phyloP scores from a whole-genome alignment of 495 filamentous ascomycete genomes.

The Barbatosphaeria neglecta region DNA sequence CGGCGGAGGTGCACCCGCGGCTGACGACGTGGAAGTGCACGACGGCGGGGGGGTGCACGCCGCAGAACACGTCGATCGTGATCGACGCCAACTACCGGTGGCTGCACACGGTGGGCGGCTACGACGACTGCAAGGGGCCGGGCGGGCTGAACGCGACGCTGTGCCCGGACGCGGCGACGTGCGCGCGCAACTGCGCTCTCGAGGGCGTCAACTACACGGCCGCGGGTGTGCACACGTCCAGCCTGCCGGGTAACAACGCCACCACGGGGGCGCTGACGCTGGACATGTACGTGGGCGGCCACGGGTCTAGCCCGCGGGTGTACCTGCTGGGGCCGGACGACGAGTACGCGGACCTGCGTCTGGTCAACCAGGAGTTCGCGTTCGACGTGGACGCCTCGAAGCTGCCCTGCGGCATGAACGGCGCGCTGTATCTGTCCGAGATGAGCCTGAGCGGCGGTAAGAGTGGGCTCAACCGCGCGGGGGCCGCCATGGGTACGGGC shows the following conservation, averaged over 20 bases:
- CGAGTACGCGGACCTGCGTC: slow-evolving; percentile 45
- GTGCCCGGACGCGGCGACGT: slow-evolving; percentile 38
- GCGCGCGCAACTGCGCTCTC: slow-evolving; percentile 38
- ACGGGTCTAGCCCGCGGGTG: slow-evolving; percentile 37
- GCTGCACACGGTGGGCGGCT: slow-evolving; percentile 29
- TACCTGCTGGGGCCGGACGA: slow-evolving; percentile 46
- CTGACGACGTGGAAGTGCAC: slow-evolving; percentile 40
- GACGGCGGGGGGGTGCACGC: slow-evolving; percentile 30
- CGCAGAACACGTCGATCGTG: slow-evolving; percentile 32
- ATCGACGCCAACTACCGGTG: slow-evolving; percentile 37
- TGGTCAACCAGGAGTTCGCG: slow-evolving; percentile 47
- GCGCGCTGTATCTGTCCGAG: slow-evolving; percentile 54
- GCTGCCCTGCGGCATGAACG: slow-evolving; percentile 56
- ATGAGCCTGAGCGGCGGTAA: slow-evolving; percentile 27
- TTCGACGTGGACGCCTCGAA: slow-evolving; percentile 54
- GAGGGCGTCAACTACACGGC: slow-evolving; percentile 33
- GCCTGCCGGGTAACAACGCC: slow-evolving; percentile 4
- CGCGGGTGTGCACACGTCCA: slow-evolving; percentile 34
- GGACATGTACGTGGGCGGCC: slow-evolving; percentile 26
- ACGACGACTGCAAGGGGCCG: slow-evolving; percentile 27
- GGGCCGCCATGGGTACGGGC: slow-evolving; percentile 61
- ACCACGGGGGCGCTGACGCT: slow-evolving; percentile 20
- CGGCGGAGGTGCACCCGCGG: slow-evolving; percentile 38
- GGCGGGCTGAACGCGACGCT: slow-evolving; percentile 29
- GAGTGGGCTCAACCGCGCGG: slow-evolving; percentile 44